Percentiles rank a stretch among this genome's conserved stretches.
These are phyloP conservation scores for Ophiostoma ips DNA, from an alignment of 2,329 filamentous ascomycete genomes.

Conservation along the genomic window DNA sequence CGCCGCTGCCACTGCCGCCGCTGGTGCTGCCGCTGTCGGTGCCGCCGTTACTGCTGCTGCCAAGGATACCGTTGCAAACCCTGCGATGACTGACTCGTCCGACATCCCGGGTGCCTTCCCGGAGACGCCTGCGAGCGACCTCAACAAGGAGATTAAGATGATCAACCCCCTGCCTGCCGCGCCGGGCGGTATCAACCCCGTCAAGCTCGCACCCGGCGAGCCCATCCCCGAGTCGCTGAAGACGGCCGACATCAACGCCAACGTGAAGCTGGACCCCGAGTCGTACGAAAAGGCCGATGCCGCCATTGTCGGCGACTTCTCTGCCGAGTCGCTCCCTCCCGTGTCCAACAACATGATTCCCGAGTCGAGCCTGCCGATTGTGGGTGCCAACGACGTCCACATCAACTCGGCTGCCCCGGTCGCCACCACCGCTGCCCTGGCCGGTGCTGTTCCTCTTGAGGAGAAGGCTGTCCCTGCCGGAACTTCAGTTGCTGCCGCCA, in stretches of 20 bases:
- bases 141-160: constrained; percentile 36
- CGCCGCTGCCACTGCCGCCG: neutral
- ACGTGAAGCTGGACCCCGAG: constrained; percentile 66
- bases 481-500: neutral
- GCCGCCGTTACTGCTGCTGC: constrained; percentile 5
- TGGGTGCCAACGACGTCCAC: constrained; percentile 26
- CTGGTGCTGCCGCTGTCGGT: constrained; percentile 2
- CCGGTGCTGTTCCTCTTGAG: constrained; percentile 50
- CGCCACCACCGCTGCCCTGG: constrained; percentile 55
- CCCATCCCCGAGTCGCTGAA: constrained; percentile 59
- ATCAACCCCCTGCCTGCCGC: constrained; percentile 50
- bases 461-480: constrained; percentile 25
- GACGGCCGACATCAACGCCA: constrained; percentile 52
- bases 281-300: constrained; percentile 75
- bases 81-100: neutral
- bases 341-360: constrained; percentile 56
- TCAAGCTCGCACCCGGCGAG: constrained; percentile 67
- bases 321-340: constrained; percentile 35
- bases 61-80: constrained; percentile 4
- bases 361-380: constrained; percentile 66
- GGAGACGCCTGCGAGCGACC: constrained; percentile 36
- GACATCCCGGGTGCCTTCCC: constrained; percentile 29
- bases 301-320: constrained; percentile 36
- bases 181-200: constrained; percentile 58
- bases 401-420: constrained; percentile 39